A percentile compares a stretch with the other conserved stretches of the same genome.
These are phyloP conservation scores for Sesbania bispinosa DNA, from an alignment of 306 rosid genomes.

Conservation along the genomic window DNA sequence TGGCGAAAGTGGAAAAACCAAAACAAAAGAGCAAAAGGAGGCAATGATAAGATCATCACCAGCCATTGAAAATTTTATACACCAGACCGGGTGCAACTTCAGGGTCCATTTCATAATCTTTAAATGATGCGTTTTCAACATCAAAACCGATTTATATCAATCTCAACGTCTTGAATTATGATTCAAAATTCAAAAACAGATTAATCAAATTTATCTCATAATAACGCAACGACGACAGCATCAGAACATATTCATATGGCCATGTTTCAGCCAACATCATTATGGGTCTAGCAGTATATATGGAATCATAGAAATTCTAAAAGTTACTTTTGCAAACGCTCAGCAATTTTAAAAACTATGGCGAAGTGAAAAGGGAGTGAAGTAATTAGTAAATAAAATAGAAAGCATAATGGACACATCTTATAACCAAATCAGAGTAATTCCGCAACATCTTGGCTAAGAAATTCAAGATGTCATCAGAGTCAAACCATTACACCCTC, in stretches of 20 bases:
- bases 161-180: not conserved
- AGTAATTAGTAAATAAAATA: not conserved
- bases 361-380: not conserved
- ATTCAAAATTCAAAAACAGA: not conserved
- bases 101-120: slow-evolving; percentile 6
- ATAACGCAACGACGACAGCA: not conserved
- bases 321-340: not conserved
- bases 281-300: not conserved
- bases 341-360: not conserved
- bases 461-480: not conserved
- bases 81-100: not conserved
- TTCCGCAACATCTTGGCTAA: not conserved
- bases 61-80: too few relatives aligned
- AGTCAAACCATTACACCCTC: not conserved
- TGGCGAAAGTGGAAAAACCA: too few relatives aligned
- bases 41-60: not conserved
- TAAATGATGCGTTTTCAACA: too few relatives aligned
- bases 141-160: not conserved
- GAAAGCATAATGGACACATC: too few relatives aligned
- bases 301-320: not conserved
- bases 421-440: not conserved
- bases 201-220: not conserved
- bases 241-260: not conserved
- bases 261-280: not conserved
- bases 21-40: too few relatives aligned